Evolutionary conservation across 176 grass and related monocot species (phyloP).

Genomic region (Aegilops bicornis): DNA sequence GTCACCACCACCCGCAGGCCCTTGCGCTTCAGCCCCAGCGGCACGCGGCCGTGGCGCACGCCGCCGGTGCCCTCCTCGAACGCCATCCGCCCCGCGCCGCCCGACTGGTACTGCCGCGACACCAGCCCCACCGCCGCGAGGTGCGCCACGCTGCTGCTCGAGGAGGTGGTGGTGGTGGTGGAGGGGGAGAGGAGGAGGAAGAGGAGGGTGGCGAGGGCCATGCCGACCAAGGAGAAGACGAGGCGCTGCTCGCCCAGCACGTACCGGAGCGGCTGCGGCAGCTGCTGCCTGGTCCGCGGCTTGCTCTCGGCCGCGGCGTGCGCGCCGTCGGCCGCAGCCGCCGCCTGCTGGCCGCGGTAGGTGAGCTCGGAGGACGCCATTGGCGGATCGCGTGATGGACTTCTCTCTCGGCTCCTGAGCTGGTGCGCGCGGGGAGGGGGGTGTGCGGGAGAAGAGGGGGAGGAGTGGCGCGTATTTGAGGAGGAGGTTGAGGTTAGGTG

Average conservation of each 20-base stretch:
- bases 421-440: too few species aligned
- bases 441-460: constrained; percentile 2
- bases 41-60: constrained; percentile 43
- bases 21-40: constrained; percentile 66
- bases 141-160: background rate
- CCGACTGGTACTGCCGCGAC: constrained; percentile 8
- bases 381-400: background rate
- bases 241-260: constrained; percentile 68
- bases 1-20: constrained; percentile 68
- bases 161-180: background rate
- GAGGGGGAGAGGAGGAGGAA: constrained; percentile 40
- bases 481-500: constrained; percentile 30
- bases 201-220: constrained; percentile 46
- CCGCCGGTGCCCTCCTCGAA: background rate
- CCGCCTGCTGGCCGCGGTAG: constrained; percentile 50
- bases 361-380: constrained; percentile 65
- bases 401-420: background rate
- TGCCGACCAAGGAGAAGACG: constrained; percentile 53
- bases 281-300: constrained; percentile 21
- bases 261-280: constrained; percentile 41
- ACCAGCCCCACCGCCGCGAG: constrained; percentile 17
- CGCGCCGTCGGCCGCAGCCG: background rate
- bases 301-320: constrained; percentile 36
- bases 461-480: constrained; percentile 44
- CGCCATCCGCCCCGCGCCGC: constrained; percentile 5